Conservation (phyloP, 768 basidiomycete genomes). For the Pulveroboletus sp. region DNA sequence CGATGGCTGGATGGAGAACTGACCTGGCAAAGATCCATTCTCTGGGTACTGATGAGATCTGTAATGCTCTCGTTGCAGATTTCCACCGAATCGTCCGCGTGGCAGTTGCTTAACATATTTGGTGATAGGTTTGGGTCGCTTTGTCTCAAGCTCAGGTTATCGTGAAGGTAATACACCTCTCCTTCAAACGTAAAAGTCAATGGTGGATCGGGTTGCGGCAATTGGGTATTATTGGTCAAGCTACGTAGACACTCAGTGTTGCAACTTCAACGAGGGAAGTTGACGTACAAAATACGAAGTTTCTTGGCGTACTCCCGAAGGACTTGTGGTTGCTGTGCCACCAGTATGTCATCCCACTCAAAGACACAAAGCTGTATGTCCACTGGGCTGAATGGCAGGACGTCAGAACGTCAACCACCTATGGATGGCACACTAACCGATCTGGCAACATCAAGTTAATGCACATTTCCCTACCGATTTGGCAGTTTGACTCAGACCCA, state of each 20-base stretch:
- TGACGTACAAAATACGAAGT: conserved; percentile 43
- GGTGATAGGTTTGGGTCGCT: conserved; percentile 27
- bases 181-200: conserved; percentile 36
- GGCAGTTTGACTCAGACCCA: conserved; percentile 26
- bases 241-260: conserved; percentile 26
- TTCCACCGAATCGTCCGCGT: conserved; percentile 1
- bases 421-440: conserved; percentile 36
- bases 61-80: conserved; percentile 45
- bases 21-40: conserved; percentile 54
- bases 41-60: conserved; percentile 54
- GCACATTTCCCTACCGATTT: conserved; percentile 34
- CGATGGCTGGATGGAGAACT: conserved; percentile 7
- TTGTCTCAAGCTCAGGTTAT: conserved; percentile 47
- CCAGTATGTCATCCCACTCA: conserved; percentile 27
- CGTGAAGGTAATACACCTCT: conserved; percentile 43
- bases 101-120: conserved; percentile 1
- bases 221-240: conserved; percentile 25
- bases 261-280: not conserved
- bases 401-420: conserved; percentile 2
- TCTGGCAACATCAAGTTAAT: conserved; percentile 56
- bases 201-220: conserved; percentile 46
- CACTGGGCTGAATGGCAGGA: conserved; percentile 41
- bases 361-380: conserved; percentile 51
- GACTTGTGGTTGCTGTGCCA: conserved; percentile 36
- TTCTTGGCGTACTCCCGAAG: conserved; percentile 40